Base-by-base conservation (phyloP, 2,329 filamentous ascomycete genomes). In the Zymoseptoria brevis region DNA sequence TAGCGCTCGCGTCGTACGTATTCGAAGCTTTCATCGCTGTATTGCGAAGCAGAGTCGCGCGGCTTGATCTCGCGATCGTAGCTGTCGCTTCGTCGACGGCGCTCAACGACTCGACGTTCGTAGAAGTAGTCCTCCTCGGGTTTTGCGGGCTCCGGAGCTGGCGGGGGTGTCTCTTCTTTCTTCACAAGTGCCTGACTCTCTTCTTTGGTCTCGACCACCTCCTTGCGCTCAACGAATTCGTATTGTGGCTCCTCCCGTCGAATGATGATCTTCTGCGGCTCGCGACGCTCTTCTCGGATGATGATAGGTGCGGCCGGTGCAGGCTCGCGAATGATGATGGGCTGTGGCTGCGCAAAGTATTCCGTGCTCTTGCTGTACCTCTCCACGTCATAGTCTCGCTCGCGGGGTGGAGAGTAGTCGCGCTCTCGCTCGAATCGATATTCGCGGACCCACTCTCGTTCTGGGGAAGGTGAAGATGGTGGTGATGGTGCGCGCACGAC, bases 81-180 rank as follows among this genome's bases (percentile, higher is more conserved):
- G 59, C 70, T 70, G 24, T 76, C 74, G 57, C 72, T 72, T 59
- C 74, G 71, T 61, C 75, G 73, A 56, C 74, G 77, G 26, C 79
- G 76, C 67, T 84, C 81, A 57, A 80, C 78, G 50, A 81, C 74
- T 50, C 79, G 75, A 58, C 82, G 80, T 65, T 85, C 81, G 68
- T 85, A 85, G 67, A 84, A 85, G 68, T 85, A 85, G 60, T 83
- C 82, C 56, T 84, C 80, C 45, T 85, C 82, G 3, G 65, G 66
- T 35, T 63, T 62, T 50, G 59, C 58, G 19, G 62, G 69, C n/a
- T 76, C 73, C 48, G 69, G 63, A n/a, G 60, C 55, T 45, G 57
- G 56, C 51, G 60, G 65, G 60, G 70, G 75, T 16, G 75, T 75
- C 24, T 68, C 67, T 57, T 69, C 68, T 64, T 75, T 74, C 53